Base-by-base conservation (phyloP, 2,329 filamentous ascomycete genomes). In the Leptosphaerulina australis region DNA sequence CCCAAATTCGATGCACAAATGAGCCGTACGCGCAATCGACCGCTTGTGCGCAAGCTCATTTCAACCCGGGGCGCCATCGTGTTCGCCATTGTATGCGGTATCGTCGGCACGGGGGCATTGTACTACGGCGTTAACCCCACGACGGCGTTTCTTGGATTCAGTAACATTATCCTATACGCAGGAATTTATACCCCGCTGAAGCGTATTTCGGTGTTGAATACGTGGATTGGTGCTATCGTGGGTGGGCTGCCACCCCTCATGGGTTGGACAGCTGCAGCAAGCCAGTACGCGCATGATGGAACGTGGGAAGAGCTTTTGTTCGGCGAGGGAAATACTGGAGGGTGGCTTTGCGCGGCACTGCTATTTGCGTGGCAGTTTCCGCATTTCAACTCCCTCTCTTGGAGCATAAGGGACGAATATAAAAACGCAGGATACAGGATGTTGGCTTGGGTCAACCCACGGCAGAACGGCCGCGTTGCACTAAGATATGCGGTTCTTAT, bases 341-440 rank as follows among this genome's bases (percentile, higher is more conserved):
- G 93, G 3, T 99, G 94, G 94, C 77, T 97, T 0, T 78, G 97
- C 11, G 93, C 90, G 1, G 85, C 82, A 0, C 76, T 97, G 5
- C 79, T 99, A 4, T 96, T 96, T 60, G 88, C 91, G 10, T 99
- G 94, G 94, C 93, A 99, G 70, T 97, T 99, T 68, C 91, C 94
- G 3, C 94, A 99, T 75, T 99, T 99, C 78, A 97, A 97, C 81
- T 88, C 92, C 1, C 80, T 99, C 17, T 92, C 89, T 36, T 95
- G 93, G 83, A 80, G 84, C 3, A 96, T 97, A 53, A 82, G 91
- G 15, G 87, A 95, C 7, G 94, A 99, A 71, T 99, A 99, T 79
- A 87, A 86, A 58, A 73, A 75, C 25, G 84, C 84, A 0, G 84
- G 84, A 1, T 86, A 87, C 66, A 76, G 79, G 52, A 87, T 87